These are phyloP conservation scores for Vinca minor DNA, from an alignment of 257 asterid genomes.

Conservation along the genomic window DNA sequence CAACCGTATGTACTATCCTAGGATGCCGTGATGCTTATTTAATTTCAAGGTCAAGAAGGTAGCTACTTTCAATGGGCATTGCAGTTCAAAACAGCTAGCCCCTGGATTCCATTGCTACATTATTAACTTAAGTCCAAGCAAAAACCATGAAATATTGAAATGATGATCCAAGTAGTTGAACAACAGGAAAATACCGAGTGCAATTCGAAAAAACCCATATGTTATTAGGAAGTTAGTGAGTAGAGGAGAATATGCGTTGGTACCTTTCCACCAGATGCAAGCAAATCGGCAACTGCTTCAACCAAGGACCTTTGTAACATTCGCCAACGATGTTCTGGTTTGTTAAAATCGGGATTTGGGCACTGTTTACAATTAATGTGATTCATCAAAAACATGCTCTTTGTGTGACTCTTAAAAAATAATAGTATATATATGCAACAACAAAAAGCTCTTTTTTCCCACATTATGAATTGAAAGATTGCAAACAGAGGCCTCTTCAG, in stretches of 20 bases:
- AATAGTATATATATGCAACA: neutral
- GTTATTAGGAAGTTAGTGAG: neutral
- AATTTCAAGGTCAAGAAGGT: slow-evolving; percentile 2
- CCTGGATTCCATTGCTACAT: too few relatives aligned
- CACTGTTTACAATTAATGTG: slow-evolving; percentile 45
- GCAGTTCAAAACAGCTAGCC: too few relatives aligned
- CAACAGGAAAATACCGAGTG: neutral
- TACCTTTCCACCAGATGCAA: slow-evolving; percentile 66
- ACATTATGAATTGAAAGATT: too few relatives aligned
- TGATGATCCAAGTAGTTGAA: neutral
- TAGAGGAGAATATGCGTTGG: slow-evolving; percentile 5
- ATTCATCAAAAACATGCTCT: slow-evolving; percentile 11
- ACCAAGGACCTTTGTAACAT: slow-evolving; percentile 81
- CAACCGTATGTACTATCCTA: neutral
- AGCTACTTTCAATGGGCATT: neutral
- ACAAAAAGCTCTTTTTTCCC: neutral
- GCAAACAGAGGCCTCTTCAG: too few relatives aligned
- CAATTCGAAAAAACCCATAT: neutral
- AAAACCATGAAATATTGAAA: too few relatives aligned
- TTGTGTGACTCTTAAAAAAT: slow-evolving; percentile 3
- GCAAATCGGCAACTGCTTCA: slow-evolving; percentile 69
- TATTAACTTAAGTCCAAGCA: neutral
- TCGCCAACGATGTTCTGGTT: slow-evolving; percentile 74
- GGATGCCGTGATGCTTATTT: neutral
- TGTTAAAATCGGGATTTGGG: slow-evolving; percentile 95